Conservation (phyloP, 2,329 filamentous ascomycete genomes). For the Fusarium foetens region DNA sequence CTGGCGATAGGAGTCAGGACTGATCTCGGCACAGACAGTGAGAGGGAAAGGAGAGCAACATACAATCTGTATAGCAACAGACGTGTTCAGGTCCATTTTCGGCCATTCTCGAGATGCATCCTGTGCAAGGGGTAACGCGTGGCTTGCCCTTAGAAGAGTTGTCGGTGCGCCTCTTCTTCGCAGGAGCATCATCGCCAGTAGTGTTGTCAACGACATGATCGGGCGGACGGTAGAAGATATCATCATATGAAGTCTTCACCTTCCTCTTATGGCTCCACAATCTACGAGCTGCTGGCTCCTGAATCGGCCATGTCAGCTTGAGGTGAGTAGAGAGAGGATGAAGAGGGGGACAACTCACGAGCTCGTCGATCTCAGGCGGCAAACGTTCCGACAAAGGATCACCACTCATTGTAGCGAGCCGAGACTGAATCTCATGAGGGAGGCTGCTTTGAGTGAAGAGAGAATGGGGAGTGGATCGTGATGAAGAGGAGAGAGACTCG, state of each 20-base stretch:
- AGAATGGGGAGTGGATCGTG: not conserved
- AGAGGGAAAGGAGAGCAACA: not conserved
- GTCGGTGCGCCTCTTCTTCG: not conserved
- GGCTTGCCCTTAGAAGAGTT: no score
- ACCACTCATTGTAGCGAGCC: not conserved
- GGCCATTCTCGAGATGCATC: not conserved
- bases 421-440: not conserved
- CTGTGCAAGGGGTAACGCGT: no score
- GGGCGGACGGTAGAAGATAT: no score
- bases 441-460: not conserved
- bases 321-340: not conserved
- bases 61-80: not conserved
- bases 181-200: not conserved
- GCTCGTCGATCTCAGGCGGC: no score
- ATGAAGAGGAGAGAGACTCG: not conserved
- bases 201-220: no score
- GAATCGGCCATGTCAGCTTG: not conserved
- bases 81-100: not conserved
- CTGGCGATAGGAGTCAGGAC: not conserved
- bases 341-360: not conserved
- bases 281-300: no score
- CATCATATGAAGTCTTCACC: no score
- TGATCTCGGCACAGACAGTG: no score
- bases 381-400: no score
- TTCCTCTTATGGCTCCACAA: no score